Evolutionary conservation across 108 stramenopile species (phyloP).

Genomic region (Chaetoceros muelleri): DNA sequence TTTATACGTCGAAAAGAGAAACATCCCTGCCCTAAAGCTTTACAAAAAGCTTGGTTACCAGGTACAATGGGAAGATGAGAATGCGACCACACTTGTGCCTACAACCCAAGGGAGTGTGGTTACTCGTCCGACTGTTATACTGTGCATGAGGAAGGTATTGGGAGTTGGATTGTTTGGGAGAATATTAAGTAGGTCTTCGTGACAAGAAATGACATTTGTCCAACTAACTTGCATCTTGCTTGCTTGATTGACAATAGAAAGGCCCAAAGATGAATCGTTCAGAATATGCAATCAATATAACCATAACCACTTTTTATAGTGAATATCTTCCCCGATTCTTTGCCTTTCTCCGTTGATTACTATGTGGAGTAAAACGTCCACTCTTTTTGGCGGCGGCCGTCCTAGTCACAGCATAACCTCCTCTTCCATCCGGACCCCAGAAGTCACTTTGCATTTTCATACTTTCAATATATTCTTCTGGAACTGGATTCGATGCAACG

Average conservation of each 20-base stretch:
- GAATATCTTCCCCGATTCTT: neutral
- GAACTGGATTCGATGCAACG: conserved; percentile 55
- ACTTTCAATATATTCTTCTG: conserved; percentile 25
- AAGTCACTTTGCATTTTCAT: neutral
- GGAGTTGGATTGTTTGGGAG: conserved; percentile 20
- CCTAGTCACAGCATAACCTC: neutral
- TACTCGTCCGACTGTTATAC: conserved; percentile 39
- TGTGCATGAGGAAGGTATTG: conserved; percentile 68
- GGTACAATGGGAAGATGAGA: conserved; percentile 49
- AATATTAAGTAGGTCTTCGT: conserved; percentile 4
- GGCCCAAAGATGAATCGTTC: neutral
- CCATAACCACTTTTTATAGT: neutral
- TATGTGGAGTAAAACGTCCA: neutral
- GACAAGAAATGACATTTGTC: neutral
- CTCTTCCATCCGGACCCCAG: neutral
- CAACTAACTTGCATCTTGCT: too few species aligned
- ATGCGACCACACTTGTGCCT: conserved; percentile 61
- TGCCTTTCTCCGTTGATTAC: neutral
- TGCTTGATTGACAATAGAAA: too few species aligned
- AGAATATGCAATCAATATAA: neutral
- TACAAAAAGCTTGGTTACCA: conserved; percentile 71
- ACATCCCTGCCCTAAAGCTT: conserved; percentile 47
- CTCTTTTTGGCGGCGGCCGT: neutral
- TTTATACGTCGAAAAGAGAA: conserved; percentile 70
- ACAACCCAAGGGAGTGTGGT: conserved; percentile 30